Evolutionary conservation across 2,329 filamentous ascomycete species (phyloP).

Genomic region (Aspergillus niger): DNA sequence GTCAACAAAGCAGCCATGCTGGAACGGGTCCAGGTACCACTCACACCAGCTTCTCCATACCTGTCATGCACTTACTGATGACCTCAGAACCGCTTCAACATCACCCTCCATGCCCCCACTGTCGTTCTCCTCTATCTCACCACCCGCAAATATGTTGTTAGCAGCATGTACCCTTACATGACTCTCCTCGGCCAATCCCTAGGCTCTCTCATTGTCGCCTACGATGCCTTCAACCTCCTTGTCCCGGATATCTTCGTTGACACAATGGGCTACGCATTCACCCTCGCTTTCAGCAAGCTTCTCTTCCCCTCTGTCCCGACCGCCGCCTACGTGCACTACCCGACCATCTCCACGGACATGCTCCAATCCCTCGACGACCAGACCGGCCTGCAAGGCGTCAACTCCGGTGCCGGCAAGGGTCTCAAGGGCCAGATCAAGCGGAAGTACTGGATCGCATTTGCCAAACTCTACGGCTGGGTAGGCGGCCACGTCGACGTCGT

Average conservation of each 20-base stretch:
- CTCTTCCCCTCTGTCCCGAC: conserved; percentile 81
- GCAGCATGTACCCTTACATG: conserved; percentile 86
- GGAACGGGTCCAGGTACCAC: conserved; percentile 68
- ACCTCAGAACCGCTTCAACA: conserved; percentile 80
- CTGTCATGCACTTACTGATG: neutral
- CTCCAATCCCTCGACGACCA: conserved; percentile 73
- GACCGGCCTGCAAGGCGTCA: conserved; percentile 69
- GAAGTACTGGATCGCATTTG: conserved; percentile 85
- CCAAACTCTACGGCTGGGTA: conserved; percentile 76
- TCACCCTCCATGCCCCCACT: conserved; percentile 78
- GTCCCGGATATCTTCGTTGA: conserved; percentile 94
- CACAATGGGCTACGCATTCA: conserved; percentile 97
- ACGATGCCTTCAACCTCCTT: conserved; percentile 88
- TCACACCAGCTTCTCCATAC: neutral
- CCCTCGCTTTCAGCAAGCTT: conserved; percentile 76
- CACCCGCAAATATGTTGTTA: conserved; percentile 81
- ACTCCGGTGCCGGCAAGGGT: conserved; percentile 79
- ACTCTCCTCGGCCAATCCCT: conserved; percentile 92
- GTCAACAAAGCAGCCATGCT: conserved; percentile 79
- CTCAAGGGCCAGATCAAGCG: conserved; percentile 71
- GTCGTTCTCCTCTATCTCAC: conserved; percentile 89
- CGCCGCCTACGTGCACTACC: conserved; percentile 94
- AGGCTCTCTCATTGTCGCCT: conserved; percentile 82
- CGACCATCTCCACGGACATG: conserved; percentile 98
- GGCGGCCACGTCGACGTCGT: conserved; percentile 86